These are phyloP conservation scores for Aspergillus hancockii DNA, from an alignment of 495 filamentous ascomycete genomes.

Conservation along the genomic window DNA sequence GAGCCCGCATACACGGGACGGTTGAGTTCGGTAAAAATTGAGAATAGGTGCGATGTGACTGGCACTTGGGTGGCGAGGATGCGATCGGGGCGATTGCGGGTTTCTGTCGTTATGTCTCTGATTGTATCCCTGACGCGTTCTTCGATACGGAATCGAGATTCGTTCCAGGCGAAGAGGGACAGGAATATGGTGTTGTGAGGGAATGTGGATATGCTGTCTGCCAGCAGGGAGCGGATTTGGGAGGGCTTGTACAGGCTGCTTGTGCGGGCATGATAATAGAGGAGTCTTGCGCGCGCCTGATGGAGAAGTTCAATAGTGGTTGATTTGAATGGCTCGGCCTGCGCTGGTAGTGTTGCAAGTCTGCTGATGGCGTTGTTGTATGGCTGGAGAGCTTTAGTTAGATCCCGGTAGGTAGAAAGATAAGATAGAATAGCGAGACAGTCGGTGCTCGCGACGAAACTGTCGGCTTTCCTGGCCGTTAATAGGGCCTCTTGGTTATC, in stretches of 20 bases:
- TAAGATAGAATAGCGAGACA: conserved; percentile 66
- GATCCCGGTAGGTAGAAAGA: conserved; percentile 41
- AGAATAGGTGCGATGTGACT: conserved; percentile 57
- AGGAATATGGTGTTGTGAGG: conserved; percentile 81
- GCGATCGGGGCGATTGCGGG: conserved; percentile 16
- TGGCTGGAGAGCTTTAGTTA: conserved; percentile 44
- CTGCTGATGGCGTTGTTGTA: conserved; percentile 49
- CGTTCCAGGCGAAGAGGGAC: conserved; percentile 68
- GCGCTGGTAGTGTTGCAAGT: conserved; percentile 35
- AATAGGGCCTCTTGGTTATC: conserved; percentile 58
- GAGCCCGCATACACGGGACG: conserved; percentile 45
- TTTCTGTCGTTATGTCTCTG: conserved; percentile 42
- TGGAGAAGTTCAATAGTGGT: conserved; percentile 56
- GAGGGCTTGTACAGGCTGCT: conserved; percentile 62
- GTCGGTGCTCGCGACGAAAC: conserved; percentile 58
- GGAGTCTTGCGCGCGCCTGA: conserved; percentile 65
- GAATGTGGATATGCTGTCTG: conserved; percentile 59
- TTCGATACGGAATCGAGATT: conserved; percentile 65
- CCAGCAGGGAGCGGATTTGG: conserved; percentile 59
- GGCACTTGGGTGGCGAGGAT: conserved; percentile 40
- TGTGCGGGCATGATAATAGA: conserved; percentile 64
- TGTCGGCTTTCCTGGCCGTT: conserved; percentile 40
- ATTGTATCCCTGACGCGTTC: conserved; percentile 69
- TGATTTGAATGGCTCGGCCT: conserved; percentile 33
- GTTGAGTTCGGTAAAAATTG: conserved; percentile 64